Conservation (phyloP, 2,329 filamentous ascomycete species). For the Podosphaera fusca region DNA sequence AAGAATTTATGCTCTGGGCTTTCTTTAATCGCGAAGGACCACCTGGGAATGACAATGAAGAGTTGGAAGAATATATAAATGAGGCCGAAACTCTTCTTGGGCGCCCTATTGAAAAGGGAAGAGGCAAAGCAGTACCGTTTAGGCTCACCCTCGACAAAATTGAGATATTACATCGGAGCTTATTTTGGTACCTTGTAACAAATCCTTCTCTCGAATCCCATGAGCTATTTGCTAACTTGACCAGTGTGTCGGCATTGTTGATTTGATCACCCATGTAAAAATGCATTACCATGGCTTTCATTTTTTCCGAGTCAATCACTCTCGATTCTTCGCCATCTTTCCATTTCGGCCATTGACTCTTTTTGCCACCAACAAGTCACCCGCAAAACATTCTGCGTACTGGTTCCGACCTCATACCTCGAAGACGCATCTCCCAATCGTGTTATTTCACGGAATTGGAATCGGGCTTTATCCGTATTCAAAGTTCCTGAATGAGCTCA, state of each 20-base stretch:
- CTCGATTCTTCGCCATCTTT: constrained; percentile 24
- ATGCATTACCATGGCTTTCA: constrained; percentile 23
- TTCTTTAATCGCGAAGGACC: constrained; percentile 26
- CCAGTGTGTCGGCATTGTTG: constrained; percentile 16
- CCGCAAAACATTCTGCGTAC: constrained; percentile 27
- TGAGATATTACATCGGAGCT: constrained; percentile 29
- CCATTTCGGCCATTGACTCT: constrained; percentile 28
- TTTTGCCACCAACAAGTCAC: constrained; percentile 22
- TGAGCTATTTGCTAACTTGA: neutral
- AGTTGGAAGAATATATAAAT: constrained; percentile 31
- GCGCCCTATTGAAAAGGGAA: constrained; percentile 25
- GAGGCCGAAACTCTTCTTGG: constrained; percentile 28
- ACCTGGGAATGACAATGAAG: constrained; percentile 23
- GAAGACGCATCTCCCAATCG: constrained; percentile 28
- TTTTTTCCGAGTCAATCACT: constrained; percentile 22
- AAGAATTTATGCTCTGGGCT: constrained; percentile 37
- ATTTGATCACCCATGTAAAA: constrained; percentile 16
- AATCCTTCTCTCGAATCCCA: no score
- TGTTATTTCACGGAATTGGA: constrained; percentile 42
- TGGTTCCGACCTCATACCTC: constrained; percentile 38
- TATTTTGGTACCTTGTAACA: constrained; percentile 32
- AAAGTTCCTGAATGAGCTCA: constrained; percentile 28
- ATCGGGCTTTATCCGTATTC: constrained; percentile 34
- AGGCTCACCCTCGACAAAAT: constrained; percentile 34
- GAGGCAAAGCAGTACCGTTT: constrained; percentile 27